Evolutionary conservation across 768 basidiomycete genomes (phyloP), one percentile per base, ranked within the genome.

Genomic region (Mrakia hoshinonis): DNA sequence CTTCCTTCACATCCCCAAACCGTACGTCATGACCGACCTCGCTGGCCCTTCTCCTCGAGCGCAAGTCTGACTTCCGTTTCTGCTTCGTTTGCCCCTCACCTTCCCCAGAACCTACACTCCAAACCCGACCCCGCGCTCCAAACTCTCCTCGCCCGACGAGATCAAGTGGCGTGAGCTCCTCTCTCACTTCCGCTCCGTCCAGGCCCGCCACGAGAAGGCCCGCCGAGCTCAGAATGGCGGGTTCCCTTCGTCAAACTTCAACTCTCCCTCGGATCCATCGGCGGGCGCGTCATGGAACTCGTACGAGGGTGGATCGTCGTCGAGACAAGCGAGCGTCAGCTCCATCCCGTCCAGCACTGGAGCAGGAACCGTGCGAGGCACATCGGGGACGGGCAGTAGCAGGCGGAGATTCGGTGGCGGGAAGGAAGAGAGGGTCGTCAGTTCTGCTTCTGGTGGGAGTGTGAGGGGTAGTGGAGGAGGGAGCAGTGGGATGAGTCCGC

Each of bases 151-250:
- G 3, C 43, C 43, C n/a, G 92, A 91, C 52, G 92, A 96, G 67
- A 96, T 99, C 78, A 97, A 96, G 78, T 99, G 96, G 96, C 87
- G 88, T 77, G 96, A 98, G 73, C 84, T 99, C 0, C 84, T 98
- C 12, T 83, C 85, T 4, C 96, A 99, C 79, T 99, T 99, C 83
- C 87, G 94, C 22, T 82, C 85, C 0, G 87, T 96, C 1, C 96
- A 99, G 79, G 83, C 85, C 43, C 89, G 87, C 75, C 94, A 98
- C 77, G 94, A 98, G 81, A 94, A 93, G 77, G 86, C 92, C 4
- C 86, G 93, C 36, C 83, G 94, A 47, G 5, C 38, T 39, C 63
- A 63, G 49, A 31, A 61, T 18, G 36, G 34, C 58, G 58, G 58
- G n/a, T 31, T 31, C 2, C 26, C 26, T 18, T 7, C 39, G 46